These are phyloP conservation scores for Yamadazyma sp. DNA, from an alignment of 805 yeast species.

Conservation along the genomic window DNA sequence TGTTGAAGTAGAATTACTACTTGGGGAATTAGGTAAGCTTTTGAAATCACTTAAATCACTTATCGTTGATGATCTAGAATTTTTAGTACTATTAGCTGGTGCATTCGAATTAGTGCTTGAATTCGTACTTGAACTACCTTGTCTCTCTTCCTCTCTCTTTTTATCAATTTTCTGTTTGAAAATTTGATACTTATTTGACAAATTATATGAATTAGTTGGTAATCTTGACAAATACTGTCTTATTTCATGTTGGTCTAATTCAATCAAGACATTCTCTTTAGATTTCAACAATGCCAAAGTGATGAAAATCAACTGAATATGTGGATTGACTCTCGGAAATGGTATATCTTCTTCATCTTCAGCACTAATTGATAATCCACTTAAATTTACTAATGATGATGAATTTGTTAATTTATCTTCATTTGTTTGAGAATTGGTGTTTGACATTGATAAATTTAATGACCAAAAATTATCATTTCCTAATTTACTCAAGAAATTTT, in stretches of 20 bases:
- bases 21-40: slow-evolving; percentile 6
- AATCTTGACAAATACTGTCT: slow-evolving; percentile 67
- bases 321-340: slow-evolving; percentile 66
- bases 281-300: slow-evolving; percentile 78
- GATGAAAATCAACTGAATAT: slow-evolving; percentile 70
- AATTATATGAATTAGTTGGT: slow-evolving; percentile 43
- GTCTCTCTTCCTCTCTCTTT: slow-evolving; percentile 14
- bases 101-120: too few species aligned
- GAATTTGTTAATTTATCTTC: background rate
- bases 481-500: slow-evolving; percentile 29
- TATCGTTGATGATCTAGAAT: slow-evolving; percentile 12
- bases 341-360: slow-evolving; percentile 32
- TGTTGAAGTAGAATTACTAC: slow-evolving; percentile 7
- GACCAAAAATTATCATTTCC: slow-evolving; percentile 70
- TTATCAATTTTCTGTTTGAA: slow-evolving; percentile 20
- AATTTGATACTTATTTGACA: slow-evolving; percentile 32
- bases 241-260: slow-evolving; percentile 87
- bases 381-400: slow-evolving; percentile 4
- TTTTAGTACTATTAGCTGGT: slow-evolving; percentile 6
- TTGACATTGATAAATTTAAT: slow-evolving; percentile 4
- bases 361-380: slow-evolving; percentile 1
- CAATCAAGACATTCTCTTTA: slow-evolving; percentile 72
- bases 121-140: slow-evolving; percentile 1
- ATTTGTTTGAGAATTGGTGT: background rate
- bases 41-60: slow-evolving; percentile 5